Percentiles rank a stretch among this genome's conserved stretches.
Conservation (phyloP, 192 early-diverging fungal species). For the Coemansia sp. region DNA sequence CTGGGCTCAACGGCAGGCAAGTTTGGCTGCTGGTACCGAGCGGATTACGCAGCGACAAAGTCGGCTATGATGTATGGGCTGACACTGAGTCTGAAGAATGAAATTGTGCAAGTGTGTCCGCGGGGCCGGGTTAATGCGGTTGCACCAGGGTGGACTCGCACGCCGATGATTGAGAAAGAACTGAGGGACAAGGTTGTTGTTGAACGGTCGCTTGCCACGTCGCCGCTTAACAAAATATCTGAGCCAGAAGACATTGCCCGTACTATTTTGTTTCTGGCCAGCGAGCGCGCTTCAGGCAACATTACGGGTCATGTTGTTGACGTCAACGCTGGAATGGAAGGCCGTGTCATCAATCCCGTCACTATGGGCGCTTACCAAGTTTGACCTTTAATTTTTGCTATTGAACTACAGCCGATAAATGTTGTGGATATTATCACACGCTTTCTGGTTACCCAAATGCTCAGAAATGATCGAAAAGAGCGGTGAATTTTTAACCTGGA, state of each 20-base stretch:
- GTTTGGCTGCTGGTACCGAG: slow-evolving; percentile 61
- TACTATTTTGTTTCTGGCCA: slow-evolving; percentile 57
- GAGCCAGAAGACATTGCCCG: slow-evolving; percentile 58
- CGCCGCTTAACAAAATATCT: slow-evolving; percentile 60
- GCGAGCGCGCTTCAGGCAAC: slow-evolving; percentile 51
- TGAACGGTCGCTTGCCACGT: slow-evolving; percentile 57
- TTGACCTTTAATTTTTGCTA: neutral
- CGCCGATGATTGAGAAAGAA: slow-evolving; percentile 59
- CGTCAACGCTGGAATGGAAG: slow-evolving; percentile 62
- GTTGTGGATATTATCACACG: no score
- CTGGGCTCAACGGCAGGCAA: slow-evolving; percentile 59
- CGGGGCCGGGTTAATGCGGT: slow-evolving; percentile 55
- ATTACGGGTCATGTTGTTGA: slow-evolving; percentile 60
- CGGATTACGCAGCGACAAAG: slow-evolving; percentile 56
- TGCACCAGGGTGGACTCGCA: slow-evolving; percentile 58
- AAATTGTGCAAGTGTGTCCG: slow-evolving; percentile 59
- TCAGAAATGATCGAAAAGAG: no score
- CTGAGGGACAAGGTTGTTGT: slow-evolving; percentile 52
- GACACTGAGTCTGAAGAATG: slow-evolving; percentile 57
- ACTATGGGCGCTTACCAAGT: neutral
- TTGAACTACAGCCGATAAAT: no score
- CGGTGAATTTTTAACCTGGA: no score
- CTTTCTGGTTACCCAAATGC: no score
- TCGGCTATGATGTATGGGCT: slow-evolving; percentile 58
- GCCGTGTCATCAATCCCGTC: slow-evolving; percentile 15